These are phyloP conservation scores for Phytophthora capsici DNA, from an alignment of 352 stramenopile species.

Conservation along the genomic window DNA sequence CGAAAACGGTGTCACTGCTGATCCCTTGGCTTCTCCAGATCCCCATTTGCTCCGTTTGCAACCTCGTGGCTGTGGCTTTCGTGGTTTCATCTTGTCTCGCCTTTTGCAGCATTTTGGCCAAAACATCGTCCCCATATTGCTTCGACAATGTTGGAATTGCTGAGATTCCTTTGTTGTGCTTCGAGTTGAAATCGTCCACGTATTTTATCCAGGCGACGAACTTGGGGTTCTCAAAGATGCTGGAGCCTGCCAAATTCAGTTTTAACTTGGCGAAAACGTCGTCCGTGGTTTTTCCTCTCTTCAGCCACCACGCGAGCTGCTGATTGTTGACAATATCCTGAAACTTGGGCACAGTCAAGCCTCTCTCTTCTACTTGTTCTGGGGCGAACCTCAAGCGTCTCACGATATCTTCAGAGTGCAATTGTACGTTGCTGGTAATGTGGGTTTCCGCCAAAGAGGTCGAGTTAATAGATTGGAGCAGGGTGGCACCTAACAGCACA, in stretches of 20 bases:
- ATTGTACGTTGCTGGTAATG: too few relatives aligned
- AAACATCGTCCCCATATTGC: neutral
- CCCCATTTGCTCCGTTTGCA: constrained; percentile 9
- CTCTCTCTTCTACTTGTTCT: constrained; percentile 1
- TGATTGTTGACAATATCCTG: constrained; percentile 1
- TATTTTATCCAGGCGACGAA: constrained; percentile 4
- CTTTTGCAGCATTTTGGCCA: constrained; percentile 5
- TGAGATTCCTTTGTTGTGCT: neutral
- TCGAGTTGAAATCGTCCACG: constrained; percentile 1
- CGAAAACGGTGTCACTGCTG: constrained; percentile 4
- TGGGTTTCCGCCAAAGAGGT: neutral
- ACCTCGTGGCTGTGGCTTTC: neutral
- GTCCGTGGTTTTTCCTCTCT: neutral
- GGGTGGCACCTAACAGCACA: neutral
- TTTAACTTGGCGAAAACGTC: constrained; percentile 9
- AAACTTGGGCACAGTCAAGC: neutral
- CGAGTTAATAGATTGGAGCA: neutral
- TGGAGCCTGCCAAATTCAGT: neutral
- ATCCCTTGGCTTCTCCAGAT: neutral
- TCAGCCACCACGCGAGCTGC: neutral
- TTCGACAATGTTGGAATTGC: constrained; percentile 1
- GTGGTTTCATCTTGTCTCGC: neutral
- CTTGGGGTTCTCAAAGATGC: neutral
- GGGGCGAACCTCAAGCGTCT: too few relatives aligned
- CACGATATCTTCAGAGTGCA: too few relatives aligned